A percentile compares a stretch with the other conserved stretches of the same genome.
phyloP scores from a whole-genome alignment of 768 basidiomycete species.

The Phlegmacium glaucopus region DNA sequence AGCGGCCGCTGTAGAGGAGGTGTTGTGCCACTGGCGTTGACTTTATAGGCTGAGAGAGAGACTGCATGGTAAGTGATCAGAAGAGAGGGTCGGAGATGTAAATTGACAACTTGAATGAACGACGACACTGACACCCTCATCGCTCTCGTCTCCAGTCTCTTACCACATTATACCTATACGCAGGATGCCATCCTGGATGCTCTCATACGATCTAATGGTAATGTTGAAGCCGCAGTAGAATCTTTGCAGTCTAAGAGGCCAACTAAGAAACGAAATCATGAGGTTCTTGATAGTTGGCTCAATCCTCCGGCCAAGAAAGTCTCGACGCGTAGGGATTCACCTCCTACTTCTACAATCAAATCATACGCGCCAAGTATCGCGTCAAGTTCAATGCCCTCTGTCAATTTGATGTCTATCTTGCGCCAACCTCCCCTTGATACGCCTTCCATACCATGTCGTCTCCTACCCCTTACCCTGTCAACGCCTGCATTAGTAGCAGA shows the following conservation, averaged over 20 bases:
- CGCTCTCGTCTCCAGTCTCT: slow-evolving; percentile 61
- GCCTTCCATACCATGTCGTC: slow-evolving; percentile 24
- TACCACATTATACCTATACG: slow-evolving; percentile 28
- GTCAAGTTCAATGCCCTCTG: slow-evolving; percentile 26
- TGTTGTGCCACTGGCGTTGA: too few species aligned
- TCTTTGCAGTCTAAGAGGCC: slow-evolving; percentile 28
- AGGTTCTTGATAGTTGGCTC: slow-evolving; percentile 59
- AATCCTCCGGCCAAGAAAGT: slow-evolving; percentile 21
- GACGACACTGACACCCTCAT: slow-evolving; percentile 60
- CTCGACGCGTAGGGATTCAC: not conserved
- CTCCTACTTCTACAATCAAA: slow-evolving; percentile 1
- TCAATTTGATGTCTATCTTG: slow-evolving; percentile 56
- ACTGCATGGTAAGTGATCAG: too few species aligned
- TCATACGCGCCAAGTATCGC: not conserved
- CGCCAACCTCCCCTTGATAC: slow-evolving; percentile 41
- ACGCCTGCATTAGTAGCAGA: slow-evolving; percentile 61
- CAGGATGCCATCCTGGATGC: slow-evolving; percentile 52
- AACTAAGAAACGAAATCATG: slow-evolving; percentile 45
- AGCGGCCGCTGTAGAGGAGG: too few species aligned
- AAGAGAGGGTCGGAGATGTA: too few species aligned
- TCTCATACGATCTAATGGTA: slow-evolving; percentile 52
- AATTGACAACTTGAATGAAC: too few species aligned
- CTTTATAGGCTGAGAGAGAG: too few species aligned
- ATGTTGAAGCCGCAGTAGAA: slow-evolving; percentile 49
- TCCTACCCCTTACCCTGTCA: slow-evolving; percentile 60